These are phyloP conservation scores for Emergomyces orientalis DNA, from an alignment of 2,329 filamentous ascomycete species.

Conservation along the genomic window DNA sequence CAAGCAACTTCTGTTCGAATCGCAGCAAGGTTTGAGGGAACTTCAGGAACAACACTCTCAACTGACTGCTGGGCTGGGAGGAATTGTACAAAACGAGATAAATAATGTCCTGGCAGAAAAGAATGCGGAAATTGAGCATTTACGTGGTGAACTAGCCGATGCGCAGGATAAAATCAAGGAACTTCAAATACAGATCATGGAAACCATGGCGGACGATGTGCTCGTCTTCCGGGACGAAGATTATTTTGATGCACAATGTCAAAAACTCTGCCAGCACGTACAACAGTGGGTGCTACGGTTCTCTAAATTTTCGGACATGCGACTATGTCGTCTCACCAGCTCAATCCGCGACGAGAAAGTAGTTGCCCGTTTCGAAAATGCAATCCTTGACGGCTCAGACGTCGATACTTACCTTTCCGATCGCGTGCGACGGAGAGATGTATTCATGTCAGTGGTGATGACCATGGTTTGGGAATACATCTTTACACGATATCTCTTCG, in stretches of 20 bases:
- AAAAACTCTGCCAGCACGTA: conserved; percentile 88
- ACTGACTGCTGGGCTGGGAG: conserved; percentile 54
- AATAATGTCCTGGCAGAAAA: conserved; percentile 63
- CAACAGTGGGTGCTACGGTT: conserved; percentile 97
- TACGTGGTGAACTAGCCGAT: conserved; percentile 68
- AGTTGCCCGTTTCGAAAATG: conserved; percentile 87
- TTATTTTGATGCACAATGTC: conserved; percentile 89
- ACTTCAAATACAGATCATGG: conserved; percentile 51
- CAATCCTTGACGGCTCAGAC: conserved; percentile 86
- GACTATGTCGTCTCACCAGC: conserved; percentile 69
- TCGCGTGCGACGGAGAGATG: conserved; percentile 76
- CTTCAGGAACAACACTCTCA: conserved; percentile 55
- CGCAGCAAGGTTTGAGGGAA: conserved; percentile 59
- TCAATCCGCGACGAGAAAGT: conserved; percentile 89
- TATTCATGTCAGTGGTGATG: conserved; percentile 99
- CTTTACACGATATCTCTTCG: conserved; percentile 95
- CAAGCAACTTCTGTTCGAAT: conserved; percentile 47
- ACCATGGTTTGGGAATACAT: conserved; percentile 99
- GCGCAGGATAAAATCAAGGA: conserved; percentile 54
- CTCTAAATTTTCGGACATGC: conserved; percentile 93
- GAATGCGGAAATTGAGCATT: conserved; percentile 68
- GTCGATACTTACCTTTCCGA: conserved; percentile 82
- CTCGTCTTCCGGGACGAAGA: conserved; percentile 78
- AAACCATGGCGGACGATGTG: conserved; percentile 58
- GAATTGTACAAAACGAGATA: conserved; percentile 52